Percentiles rank a stretch among this genome's conserved stretches.
phyloP scores from a whole-genome alignment of 1,284 basidiomycete genomes.

The Cryptococcus sp. region DNA sequence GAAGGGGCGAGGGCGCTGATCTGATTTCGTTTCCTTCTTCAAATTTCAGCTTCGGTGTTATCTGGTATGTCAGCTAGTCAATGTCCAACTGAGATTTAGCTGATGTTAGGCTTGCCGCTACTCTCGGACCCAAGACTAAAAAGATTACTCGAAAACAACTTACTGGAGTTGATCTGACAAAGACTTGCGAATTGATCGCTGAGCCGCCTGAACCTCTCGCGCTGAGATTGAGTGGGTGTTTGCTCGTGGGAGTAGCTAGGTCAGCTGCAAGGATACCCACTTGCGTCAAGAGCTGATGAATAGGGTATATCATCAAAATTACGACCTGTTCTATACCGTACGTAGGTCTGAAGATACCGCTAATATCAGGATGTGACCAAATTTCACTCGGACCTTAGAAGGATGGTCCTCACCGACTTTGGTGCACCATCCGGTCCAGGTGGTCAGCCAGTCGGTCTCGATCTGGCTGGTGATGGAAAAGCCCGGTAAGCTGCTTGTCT shows the following conservation, averaged over 20 bases:
- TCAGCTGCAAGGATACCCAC: constrained; percentile 43
- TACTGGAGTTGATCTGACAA: constrained; percentile 69
- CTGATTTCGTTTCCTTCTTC: constrained; percentile 7
- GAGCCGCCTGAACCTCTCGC: constrained; percentile 79
- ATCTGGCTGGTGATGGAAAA: constrained; percentile 31
- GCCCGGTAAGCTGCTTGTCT: constrained; percentile 20
- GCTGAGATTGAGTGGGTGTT: constrained; percentile 72
- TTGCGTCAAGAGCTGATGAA: not conserved
- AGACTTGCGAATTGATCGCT: constrained; percentile 71
- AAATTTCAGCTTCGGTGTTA: constrained; percentile 31
- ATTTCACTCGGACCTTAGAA: constrained; percentile 26
- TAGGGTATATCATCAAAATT: constrained; percentile 34
- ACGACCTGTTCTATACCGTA: constrained; percentile 36
- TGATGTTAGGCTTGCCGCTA: constrained; percentile 71
- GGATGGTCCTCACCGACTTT: constrained; percentile 22
- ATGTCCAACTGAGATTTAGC: not conserved
- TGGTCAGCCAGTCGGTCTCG: constrained; percentile 14
- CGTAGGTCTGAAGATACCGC: not conserved
- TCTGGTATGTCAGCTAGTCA: constrained; percentile 26
- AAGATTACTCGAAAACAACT: constrained; percentile 75
- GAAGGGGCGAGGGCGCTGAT: not conserved
- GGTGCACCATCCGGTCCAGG: constrained; percentile 2
- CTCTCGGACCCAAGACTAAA: constrained; percentile 75
- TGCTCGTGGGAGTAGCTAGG: constrained; percentile 83
- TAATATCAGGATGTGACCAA: constrained; percentile 27